Percentiles rank a stretch among this genome's conserved stretches.
These are phyloP conservation scores for Monascus purpureus DNA, from an alignment of 495 filamentous ascomycete genomes.

Conservation along the genomic window DNA sequence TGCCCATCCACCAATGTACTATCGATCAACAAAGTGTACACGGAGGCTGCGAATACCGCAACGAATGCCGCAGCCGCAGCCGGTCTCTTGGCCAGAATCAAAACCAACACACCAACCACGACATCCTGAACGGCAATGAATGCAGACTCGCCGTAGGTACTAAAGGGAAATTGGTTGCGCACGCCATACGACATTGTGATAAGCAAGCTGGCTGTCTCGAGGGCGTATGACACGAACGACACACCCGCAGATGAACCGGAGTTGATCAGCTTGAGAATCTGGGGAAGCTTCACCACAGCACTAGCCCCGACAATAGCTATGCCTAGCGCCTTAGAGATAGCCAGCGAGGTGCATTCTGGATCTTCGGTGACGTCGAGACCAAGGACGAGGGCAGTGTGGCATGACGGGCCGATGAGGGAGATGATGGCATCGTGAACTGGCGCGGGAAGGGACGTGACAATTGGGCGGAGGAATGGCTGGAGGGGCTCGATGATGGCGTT, in stretches of 20 bases:
- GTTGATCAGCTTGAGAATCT: constrained; percentile 77
- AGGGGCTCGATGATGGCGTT: constrained; percentile 46
- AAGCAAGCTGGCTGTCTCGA: constrained; percentile 75
- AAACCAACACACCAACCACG: constrained; percentile 67
- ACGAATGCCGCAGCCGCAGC: constrained; percentile 58
- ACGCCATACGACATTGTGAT: constrained; percentile 83
- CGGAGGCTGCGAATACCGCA: constrained; percentile 51
- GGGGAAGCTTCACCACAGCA: constrained; percentile 86
- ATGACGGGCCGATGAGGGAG: constrained; percentile 65
- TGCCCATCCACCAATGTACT: constrained; percentile 51
- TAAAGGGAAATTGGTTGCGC: constrained; percentile 83
- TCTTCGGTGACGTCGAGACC: constrained; percentile 60
- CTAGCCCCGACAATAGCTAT: constrained; percentile 82
- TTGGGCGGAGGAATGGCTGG: constrained; percentile 52
- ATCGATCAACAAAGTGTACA: constrained; percentile 54
- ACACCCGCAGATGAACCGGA: constrained; percentile 71
- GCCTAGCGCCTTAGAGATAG: constrained; percentile 81
- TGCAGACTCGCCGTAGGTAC: constrained; percentile 88
- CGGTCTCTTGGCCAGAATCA: constrained; percentile 57
- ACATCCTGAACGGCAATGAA: constrained; percentile 87
- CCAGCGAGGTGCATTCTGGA: constrained; percentile 66
- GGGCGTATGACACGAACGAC: constrained; percentile 76
- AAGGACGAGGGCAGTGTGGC: constrained; percentile 71
- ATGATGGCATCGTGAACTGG: constrained; percentile 62
- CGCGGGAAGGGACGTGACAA: constrained; percentile 65